phyloP scores from a whole-genome alignment of 1,284 basidiomycete genomes.

The Leccinum colubrinum region DNA sequence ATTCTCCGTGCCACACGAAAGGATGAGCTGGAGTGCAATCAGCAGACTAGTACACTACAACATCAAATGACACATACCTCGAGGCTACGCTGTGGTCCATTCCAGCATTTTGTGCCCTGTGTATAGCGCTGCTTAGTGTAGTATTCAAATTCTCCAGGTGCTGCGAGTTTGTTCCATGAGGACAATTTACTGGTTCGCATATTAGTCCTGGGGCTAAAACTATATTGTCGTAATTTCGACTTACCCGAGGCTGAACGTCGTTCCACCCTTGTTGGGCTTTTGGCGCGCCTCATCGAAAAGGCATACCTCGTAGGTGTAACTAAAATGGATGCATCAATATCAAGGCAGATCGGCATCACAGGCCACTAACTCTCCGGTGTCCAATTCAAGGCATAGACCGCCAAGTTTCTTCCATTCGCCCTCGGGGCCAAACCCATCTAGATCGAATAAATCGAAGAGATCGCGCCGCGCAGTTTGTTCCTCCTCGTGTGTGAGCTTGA shows the following conservation, averaged over 20 bases:
- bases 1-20: slow-evolving; percentile 88
- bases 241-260: slow-evolving; percentile 83
- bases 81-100: slow-evolving; percentile 87
- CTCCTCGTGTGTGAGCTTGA: slow-evolving; percentile 46
- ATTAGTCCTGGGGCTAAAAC: slow-evolving; percentile 2
- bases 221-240: slow-evolving; percentile 23
- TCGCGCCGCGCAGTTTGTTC: slow-evolving; percentile 51
- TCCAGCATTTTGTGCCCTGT: slow-evolving; percentile 92
- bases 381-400: slow-evolving; percentile 75
- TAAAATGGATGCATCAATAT: slow-evolving; percentile 31
- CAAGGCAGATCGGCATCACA: not conserved
- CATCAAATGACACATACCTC: slow-evolving; percentile 41
- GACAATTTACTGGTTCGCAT: slow-evolving; percentile 59
- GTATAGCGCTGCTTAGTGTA: slow-evolving; percentile 84
- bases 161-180: slow-evolving; percentile 67
- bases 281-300: slow-evolving; percentile 88
- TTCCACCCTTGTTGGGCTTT: slow-evolving; percentile 83
- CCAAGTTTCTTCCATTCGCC: slow-evolving; percentile 98
- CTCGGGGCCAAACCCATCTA: slow-evolving; percentile 71
- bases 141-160: slow-evolving; percentile 66
- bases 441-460: slow-evolving; percentile 61
- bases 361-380: slow-evolving; percentile 81
- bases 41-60: slow-evolving; percentile 1
- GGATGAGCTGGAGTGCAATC: slow-evolving; percentile 54
- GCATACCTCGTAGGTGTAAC: slow-evolving; percentile 97